phyloP scores from a whole-genome alignment of 2,329 filamentous ascomycete species.

The Botrytis aclada region DNA sequence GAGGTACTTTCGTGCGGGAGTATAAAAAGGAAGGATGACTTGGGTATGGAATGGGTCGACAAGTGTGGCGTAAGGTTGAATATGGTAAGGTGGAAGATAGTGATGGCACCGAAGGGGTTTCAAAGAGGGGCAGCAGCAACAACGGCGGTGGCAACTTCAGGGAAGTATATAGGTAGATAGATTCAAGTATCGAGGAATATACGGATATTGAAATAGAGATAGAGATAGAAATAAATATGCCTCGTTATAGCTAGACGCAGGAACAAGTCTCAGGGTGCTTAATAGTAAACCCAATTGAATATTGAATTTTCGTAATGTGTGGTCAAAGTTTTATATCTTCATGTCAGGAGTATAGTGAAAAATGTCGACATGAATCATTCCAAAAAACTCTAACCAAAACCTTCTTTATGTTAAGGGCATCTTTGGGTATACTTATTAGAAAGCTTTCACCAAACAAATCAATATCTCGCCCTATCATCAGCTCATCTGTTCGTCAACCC shows the following conservation, averaged over 20 bases:
- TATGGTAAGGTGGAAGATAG: constrained; percentile 6
- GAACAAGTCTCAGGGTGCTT: not conserved
- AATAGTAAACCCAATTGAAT: not conserved
- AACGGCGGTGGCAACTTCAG: not conserved
- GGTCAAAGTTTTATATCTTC: not conserved
- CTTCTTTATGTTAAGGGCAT: not conserved
- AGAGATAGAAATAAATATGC: not conserved
- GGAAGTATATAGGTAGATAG: not conserved
- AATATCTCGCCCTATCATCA: not conserved
- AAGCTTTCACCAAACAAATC: not conserved
- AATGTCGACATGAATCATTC: not conserved
- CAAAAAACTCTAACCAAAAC: constrained; percentile 2
- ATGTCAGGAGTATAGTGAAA: not conserved
- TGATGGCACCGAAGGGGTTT: not conserved
- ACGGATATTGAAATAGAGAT: not conserved
- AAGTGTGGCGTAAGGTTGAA: not conserved
- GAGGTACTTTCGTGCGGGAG: not conserved
- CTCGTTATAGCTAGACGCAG: not conserved
- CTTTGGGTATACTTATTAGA: constrained; percentile 10
- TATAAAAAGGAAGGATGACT: not conserved
- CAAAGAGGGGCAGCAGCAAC: not conserved
- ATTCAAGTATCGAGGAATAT: not conserved
- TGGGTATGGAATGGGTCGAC: not conserved
- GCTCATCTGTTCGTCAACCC: not conserved
- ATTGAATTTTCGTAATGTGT: not conserved